Percentiles rank a stretch among this genome's conserved stretches.
Conservation (phyloP, 78 protist genomes). For the Cyanophora paradoxa region DNA sequence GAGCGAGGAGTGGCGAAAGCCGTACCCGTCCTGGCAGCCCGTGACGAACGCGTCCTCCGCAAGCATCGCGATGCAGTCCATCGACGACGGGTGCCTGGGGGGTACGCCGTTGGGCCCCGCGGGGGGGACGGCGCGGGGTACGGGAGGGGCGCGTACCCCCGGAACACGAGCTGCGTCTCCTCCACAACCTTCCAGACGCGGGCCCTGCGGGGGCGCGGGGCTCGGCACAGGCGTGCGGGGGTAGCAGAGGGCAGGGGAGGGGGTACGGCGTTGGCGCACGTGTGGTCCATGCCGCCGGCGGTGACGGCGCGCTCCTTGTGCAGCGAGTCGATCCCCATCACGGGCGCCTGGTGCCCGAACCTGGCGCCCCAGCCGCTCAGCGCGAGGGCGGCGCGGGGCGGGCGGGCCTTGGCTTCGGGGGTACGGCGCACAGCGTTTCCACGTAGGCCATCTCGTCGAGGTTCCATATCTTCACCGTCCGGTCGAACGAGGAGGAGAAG, state of each 20-base stretch:
- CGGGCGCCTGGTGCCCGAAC: constrained; percentile 8
- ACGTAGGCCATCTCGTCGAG: constrained; percentile 63
- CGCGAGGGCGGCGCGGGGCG: too few relatives aligned
- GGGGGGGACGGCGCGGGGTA: too few relatives aligned
- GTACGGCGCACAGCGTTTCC: constrained; percentile 76
- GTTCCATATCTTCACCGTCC: constrained; percentile 77
- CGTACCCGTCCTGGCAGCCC: neutral
- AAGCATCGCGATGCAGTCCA: constrained; percentile 14
- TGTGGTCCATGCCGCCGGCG: neutral
- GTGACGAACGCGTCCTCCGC: constrained; percentile 4
- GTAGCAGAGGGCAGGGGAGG: too few relatives aligned
- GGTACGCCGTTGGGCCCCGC: too few relatives aligned
- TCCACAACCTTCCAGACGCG: constrained; percentile 72
- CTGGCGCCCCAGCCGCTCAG: too few relatives aligned
- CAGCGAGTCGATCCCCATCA: constrained; percentile 2
- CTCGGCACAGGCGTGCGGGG: too few relatives aligned
- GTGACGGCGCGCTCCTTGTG: constrained; percentile 1
- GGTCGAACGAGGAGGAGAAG: constrained; percentile 57
- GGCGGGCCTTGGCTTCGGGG: too few relatives aligned
- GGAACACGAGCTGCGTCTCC: constrained; percentile 67
- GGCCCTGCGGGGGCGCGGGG: too few relatives aligned
- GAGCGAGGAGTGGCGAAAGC: too few relatives aligned
- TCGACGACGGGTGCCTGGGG: constrained; percentile 24
- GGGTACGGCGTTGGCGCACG: constrained; percentile 19
- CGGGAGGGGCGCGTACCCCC: too few relatives aligned